phyloP scores from a whole-genome alignment of 495 filamentous ascomycete genomes.

The Hypoxylon lienhwacheense region DNA sequence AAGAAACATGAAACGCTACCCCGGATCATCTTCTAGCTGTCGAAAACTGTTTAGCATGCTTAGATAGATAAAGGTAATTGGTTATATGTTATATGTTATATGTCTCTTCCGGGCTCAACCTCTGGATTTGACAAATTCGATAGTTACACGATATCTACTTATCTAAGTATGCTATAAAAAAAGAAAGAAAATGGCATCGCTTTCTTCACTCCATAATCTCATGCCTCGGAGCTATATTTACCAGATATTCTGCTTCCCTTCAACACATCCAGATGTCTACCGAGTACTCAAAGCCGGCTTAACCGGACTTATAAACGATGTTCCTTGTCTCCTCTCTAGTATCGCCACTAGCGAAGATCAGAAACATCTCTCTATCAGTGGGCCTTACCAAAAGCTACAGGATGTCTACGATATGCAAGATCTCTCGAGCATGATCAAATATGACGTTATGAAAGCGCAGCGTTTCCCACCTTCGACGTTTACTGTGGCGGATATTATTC shows the following conservation, averaged over 20 bases:
- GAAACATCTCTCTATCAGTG: conserved; percentile 19
- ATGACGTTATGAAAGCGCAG: conserved; percentile 20
- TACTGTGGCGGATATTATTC: conserved; percentile 13
- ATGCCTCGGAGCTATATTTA: conserved; percentile 38
- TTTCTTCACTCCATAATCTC: conserved; percentile 32
- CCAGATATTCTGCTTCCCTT: conserved; percentile 36
- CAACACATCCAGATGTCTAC: conserved; percentile 11
- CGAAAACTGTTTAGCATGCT: no score
- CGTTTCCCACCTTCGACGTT: conserved; percentile 33
- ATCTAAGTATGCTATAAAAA: no score
- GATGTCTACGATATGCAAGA: conserved; percentile 28
- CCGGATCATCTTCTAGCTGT: no score
- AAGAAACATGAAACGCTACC: no score
- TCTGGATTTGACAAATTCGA: no score
- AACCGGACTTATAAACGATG: conserved; percentile 18
- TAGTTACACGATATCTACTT: no score
- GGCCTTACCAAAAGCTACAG: conserved; percentile 20
- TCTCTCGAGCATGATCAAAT: conserved; percentile 23
- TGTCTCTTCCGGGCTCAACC: no score
- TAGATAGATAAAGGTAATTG: no score
- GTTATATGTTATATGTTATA: no score
- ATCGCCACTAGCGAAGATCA: conserved; percentile 16
- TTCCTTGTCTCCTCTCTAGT: conserved; percentile 35
- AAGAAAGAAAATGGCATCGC: conserved; percentile 8
- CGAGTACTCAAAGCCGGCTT: conserved; percentile 23